Evolutionary conservation across 345 rosid genomes (phyloP).

Genomic region (Citropsis articulata): DNA sequence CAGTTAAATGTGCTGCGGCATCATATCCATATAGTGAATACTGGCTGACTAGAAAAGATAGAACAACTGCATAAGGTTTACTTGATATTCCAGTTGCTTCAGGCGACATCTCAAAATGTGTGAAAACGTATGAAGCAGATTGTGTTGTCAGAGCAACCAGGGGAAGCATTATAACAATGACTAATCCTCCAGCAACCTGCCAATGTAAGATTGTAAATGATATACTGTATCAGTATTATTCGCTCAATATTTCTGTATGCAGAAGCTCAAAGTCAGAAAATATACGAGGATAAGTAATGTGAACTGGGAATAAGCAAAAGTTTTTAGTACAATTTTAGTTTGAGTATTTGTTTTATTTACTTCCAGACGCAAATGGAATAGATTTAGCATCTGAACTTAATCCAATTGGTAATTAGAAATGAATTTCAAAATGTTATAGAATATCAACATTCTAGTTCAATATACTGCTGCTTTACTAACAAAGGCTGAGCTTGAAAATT

Average conservation of each 20-base stretch:
- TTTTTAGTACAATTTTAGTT: no score
- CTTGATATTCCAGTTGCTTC: constrained; percentile 50
- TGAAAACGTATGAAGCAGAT: constrained; percentile 52
- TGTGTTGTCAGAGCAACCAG: constrained; percentile 46
- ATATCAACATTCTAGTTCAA: not conserved
- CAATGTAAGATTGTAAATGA: not conserved
- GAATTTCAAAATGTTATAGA: not conserved
- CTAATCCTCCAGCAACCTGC: constrained; percentile 52
- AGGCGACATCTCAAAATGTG: constrained; percentile 42
- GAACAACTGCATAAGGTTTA: constrained; percentile 51
- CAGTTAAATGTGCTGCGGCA: constrained; percentile 67
- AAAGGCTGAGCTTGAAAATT: no score
- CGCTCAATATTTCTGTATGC: not conserved
- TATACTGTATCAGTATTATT: not conserved
- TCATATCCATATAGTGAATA: constrained; percentile 62
- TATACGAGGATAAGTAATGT: not conserved
- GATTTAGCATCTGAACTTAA: not conserved
- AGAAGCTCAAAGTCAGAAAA: not conserved
- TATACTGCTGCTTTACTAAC: no score
- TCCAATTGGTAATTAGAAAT: not conserved
- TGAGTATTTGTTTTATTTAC: no score
- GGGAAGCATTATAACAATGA: constrained; percentile 60
- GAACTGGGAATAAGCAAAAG: not conserved
- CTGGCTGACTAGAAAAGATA: constrained; percentile 58
- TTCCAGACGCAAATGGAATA: no score